Conservation (phyloP, 371 early-diverging fungal species). For the Sporodiniella umbellata region DNA sequence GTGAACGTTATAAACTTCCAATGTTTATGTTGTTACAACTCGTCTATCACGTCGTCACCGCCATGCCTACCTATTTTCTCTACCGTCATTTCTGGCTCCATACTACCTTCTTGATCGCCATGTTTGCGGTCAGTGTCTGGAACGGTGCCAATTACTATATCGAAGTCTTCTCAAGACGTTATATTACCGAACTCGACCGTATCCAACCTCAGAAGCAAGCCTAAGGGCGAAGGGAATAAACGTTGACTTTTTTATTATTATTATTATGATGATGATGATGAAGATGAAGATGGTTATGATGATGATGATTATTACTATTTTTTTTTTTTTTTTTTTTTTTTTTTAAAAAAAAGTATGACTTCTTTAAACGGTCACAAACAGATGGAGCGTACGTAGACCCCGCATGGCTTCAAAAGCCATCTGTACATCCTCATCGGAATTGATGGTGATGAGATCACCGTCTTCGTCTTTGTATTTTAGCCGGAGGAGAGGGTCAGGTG, state of each 20-base stretch:
- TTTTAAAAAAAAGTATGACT: no score
- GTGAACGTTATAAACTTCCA: slow-evolving; percentile 51
- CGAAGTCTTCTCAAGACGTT: slow-evolving; percentile 66
- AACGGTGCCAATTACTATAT: slow-evolving; percentile 75
- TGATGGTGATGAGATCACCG: slow-evolving; percentile 81
- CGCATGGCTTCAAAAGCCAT: slow-evolving; percentile 92
- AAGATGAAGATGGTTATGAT: no score
- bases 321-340: no score
- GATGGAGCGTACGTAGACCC: no score
- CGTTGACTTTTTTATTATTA: no score
- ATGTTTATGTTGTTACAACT: slow-evolving; percentile 69
- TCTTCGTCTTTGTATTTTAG: slow-evolving; percentile 91
- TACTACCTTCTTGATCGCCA: slow-evolving; percentile 50
- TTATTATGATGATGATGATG: no score
- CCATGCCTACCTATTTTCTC: slow-evolving; percentile 40
- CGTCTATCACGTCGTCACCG: slow-evolving; percentile 52
- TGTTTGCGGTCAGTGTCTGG: slow-evolving; percentile 63
- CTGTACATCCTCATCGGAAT: slow-evolving; percentile 85
- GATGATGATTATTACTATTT: no score
- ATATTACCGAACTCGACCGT: slow-evolving; percentile 54
- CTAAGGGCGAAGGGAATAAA: no score
- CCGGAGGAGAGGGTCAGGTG: slow-evolving; percentile 47
- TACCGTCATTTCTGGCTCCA: slow-evolving; percentile 54
- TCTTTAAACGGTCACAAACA: no score
- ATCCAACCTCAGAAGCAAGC: no score